Evolutionary conservation across 768 basidiomycete species (phyloP).

Genomic region (Albatrellus ellisii): DNA sequence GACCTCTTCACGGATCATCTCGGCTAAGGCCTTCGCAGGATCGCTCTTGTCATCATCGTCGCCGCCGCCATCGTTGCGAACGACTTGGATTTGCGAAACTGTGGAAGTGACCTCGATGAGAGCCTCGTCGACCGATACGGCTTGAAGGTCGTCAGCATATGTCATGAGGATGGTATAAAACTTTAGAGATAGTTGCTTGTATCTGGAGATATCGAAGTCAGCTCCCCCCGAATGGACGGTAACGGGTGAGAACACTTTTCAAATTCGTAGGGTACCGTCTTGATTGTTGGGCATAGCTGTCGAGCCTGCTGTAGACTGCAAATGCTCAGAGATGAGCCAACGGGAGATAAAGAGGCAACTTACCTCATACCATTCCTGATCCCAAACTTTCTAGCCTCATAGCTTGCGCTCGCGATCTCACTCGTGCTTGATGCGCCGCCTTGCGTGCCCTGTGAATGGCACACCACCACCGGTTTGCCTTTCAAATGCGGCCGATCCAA

Average conservation of each 20-base stretch:
- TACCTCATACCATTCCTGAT: slow-evolving; percentile 94
- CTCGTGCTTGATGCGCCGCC: slow-evolving; percentile 75
- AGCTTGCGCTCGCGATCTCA: slow-evolving; percentile 90
- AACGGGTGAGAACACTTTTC: slow-evolving; percentile 37
- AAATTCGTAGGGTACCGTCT: slow-evolving; percentile 90
- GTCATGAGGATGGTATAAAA: slow-evolving; percentile 92
- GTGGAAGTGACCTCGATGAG: slow-evolving; percentile 74
- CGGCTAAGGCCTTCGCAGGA: slow-evolving; percentile 66
- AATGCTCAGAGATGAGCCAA: neutral
- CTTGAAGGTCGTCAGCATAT: slow-evolving; percentile 84
- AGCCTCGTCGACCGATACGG: slow-evolving; percentile 94
- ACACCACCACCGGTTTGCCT: slow-evolving; percentile 88
- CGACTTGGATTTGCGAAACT: slow-evolving; percentile 26
- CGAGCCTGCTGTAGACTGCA: slow-evolving; percentile 67
- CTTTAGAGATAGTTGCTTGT: slow-evolving; percentile 68
- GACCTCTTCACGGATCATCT: slow-evolving; percentile 68
- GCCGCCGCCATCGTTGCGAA: slow-evolving; percentile 18
- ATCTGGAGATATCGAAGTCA: slow-evolving; percentile 32
- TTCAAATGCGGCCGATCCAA: slow-evolving; percentile 66
- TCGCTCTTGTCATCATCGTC: slow-evolving; percentile 25
- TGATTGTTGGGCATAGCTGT: slow-evolving; percentile 56
- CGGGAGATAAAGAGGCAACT: slow-evolving; percentile 9
- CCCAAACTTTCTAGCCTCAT: slow-evolving; percentile 82
- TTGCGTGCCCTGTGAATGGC: slow-evolving; percentile 76
- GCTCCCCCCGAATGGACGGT: neutral